Evolutionary conservation across 768 basidiomycete genomes (phyloP), one percentile per base, ranked within the genome.

Genomic region (Hebeloma cylindrosporum): DNA sequence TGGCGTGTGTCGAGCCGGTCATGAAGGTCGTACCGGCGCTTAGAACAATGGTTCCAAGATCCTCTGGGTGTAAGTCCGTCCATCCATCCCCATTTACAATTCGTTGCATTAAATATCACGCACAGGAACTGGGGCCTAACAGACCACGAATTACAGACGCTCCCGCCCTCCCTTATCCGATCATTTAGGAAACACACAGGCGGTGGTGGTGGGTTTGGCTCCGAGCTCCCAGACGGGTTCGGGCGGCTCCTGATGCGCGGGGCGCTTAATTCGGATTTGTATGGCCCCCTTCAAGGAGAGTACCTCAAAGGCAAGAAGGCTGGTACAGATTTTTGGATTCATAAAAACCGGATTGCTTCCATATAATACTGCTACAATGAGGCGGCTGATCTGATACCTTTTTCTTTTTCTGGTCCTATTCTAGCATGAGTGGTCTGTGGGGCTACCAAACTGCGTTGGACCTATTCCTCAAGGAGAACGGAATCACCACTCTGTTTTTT

Each of bases 91-190:
- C 22, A 7, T 8, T 20, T 14, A 14, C 27, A 45, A 17, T 17
- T 44, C 42, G n/a, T 18, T 17, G 25, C 38, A 9, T 25, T 10
- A 40, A 46, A 27, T 37, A 10, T 16, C 25, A 43, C 10, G 34
- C 29, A 25, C 18, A 85, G 82, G 6, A 85, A 84, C 56, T 86
- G 83, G 83, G 83, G 83, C 20, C 67, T 85, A n/a, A 83, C 82
- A 5, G 73, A 78, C 5, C 72, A 75, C 48, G 83, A 85, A 50
- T 67, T 85, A 17, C 63, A 69, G 38, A 83, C 79, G 4, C 71
- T 85, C 26, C 80, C 82, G 3, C 82, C 83, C 13, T 65, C 81
- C 7, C 72, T 82, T 21, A 60, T 70, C n/a, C 77, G 80, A 22
- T 71, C 74, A 8, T 80, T 82, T 60, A 66, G 62, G 56, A 77